A percentile compares a stretch with the other conserved stretches of the same genome.
phyloP scores from a whole-genome alignment of 106 monocot genomes.

The Posidonia australis region DNA sequence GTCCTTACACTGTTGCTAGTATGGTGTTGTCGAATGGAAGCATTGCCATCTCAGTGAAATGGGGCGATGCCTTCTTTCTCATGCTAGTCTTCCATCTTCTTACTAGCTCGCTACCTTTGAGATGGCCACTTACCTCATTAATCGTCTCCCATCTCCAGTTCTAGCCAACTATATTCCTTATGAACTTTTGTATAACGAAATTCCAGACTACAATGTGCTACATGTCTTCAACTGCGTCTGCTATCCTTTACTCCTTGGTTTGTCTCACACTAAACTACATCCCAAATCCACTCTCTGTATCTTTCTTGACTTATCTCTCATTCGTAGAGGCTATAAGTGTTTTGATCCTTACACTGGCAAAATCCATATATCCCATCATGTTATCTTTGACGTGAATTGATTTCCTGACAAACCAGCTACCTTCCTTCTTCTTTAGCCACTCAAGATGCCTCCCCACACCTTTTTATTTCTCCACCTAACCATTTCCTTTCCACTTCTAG shows the following conservation, averaged over 20 bases:
- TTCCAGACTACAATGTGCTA: not conserved
- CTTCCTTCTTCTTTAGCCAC: too few relatives aligned
- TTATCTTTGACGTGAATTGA: too few relatives aligned
- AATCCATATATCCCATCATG: too few relatives aligned
- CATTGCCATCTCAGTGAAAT: conserved; percentile 3
- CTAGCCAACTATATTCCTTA: not conserved
- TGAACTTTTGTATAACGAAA: not conserved
- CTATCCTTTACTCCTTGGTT: not conserved
- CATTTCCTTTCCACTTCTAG: too few relatives aligned
- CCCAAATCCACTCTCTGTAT: not conserved
- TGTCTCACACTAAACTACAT: not conserved
- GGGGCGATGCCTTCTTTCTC: not conserved
- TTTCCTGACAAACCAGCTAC: too few relatives aligned
- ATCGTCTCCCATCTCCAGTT: not conserved
- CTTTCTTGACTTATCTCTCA: too few relatives aligned
- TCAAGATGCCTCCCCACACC: too few relatives aligned
- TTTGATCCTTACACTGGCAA: too few relatives aligned
- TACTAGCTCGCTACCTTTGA: not conserved
- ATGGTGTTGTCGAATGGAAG: not conserved
- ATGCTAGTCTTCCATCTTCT: not conserved
- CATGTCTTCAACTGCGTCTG: not conserved
- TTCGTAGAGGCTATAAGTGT: too few relatives aligned
- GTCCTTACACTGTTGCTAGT: not conserved
- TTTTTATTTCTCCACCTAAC: too few relatives aligned
- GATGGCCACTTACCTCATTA: not conserved